Conservation (phyloP, 192 early-diverging fungal species). For the Coemansia sp. region DNA sequence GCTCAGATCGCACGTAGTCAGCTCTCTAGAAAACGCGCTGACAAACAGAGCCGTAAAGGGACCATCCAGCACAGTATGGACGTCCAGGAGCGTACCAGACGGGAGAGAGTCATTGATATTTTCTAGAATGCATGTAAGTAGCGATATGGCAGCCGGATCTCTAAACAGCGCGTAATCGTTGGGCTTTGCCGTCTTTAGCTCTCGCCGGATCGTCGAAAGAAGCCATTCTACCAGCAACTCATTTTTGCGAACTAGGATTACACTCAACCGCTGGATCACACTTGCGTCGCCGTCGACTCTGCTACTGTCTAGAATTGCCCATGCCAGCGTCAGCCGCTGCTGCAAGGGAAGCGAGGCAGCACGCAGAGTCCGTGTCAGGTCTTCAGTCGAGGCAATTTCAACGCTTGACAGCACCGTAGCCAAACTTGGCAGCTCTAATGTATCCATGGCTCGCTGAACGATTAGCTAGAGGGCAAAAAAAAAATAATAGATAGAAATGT, state of each 20-base stretch:
- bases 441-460: slow-evolving; percentile 6
- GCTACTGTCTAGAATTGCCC: slow-evolving; percentile 38
- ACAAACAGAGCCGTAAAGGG: slow-evolving; percentile 35
- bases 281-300: not conserved
- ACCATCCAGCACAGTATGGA: slow-evolving; percentile 30
- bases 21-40: slow-evolving; percentile 24
- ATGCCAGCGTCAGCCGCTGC: slow-evolving; percentile 34
- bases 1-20: not conserved
- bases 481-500: not conserved
- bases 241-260: slow-evolving; percentile 37
- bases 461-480: not conserved
- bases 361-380: slow-evolving; percentile 41
- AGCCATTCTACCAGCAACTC: slow-evolving; percentile 50
- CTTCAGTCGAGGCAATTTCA: slow-evolving; percentile 34
- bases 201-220: slow-evolving; percentile 43
- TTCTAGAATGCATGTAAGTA: slow-evolving; percentile 29
- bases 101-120: slow-evolving; percentile 17
- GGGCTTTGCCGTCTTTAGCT: slow-evolving; percentile 31
- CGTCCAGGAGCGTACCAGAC: slow-evolving; percentile 14
- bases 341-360: slow-evolving; percentile 20
- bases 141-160: slow-evolving; percentile 21
- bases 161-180: slow-evolving; percentile 18
- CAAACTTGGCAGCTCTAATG: not conserved
- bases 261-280: slow-evolving; percentile 22
- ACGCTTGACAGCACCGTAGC: not conserved